Evolutionary conservation across 805 yeast species (phyloP), one percentile per base, ranked within the genome.

Genomic region (Metschnikowia lochheadii): DNA sequence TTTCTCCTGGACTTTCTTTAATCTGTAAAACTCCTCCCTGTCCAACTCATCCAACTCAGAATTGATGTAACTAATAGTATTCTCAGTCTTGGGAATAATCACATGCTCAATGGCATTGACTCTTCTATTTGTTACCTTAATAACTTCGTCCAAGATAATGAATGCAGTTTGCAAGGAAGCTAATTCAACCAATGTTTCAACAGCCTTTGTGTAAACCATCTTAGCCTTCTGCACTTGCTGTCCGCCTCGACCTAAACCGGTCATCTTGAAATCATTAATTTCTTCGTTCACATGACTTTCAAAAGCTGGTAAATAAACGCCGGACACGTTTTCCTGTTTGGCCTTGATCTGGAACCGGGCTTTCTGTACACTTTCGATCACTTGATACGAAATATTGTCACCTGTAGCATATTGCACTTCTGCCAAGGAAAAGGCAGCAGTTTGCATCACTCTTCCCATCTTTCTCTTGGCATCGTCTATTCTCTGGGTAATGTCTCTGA

Each of bases 61-160:
- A 69, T 90, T 91, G 76, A 92, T 92, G 72, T 92, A 82, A 47
- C 78, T 69, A 63, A 92, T 92, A 29, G 99, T 92, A 72, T 92
- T 92, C 69, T 94, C 97, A 1, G 98, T 94, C 72, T 98, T 82
- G 59, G 99, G 99, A 54, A 92, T 92, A 62, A 92, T 91, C 42
- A 92, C 98, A 65, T 92, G 98, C 75, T 92, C 99, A 70, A 92
- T 92, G 55, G 99, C 98, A 68, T 92, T 92, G 63, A 92, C 99
- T 79, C 99, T 88, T 76, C 99, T 83, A 72, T 92, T 92, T 49
- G 99, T 92, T 53, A 94, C 97, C 70, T 94, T 94, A 69, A 92
- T 94, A 52, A 92, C 99, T 69, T 92, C 99, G 72, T 94, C 99
- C 63, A 92, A 80, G 58, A 92, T 92, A 49, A 94, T 89, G 67